phyloP scores from a whole-genome alignment of 352 stramenopile genomes.

The Phytopythium kandeliae region DNA sequence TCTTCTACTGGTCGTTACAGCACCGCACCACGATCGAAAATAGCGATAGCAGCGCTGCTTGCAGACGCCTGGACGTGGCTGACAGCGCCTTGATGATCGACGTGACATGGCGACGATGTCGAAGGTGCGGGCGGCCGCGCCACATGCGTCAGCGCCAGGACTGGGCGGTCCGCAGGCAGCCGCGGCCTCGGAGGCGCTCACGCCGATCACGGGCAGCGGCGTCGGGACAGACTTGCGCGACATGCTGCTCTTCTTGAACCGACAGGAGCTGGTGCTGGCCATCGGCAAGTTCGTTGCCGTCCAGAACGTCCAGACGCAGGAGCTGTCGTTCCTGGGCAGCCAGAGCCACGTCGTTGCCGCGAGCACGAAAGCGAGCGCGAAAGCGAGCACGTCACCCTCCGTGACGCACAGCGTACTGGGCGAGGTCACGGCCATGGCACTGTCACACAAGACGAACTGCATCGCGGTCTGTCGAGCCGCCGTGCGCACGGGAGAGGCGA shows the following conservation, averaged over 20 bases:
- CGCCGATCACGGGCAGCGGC: constrained; percentile 45
- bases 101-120: background rate
- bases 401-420: constrained; percentile 17
- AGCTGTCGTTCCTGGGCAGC: constrained; percentile 41
- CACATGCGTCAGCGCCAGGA: background rate
- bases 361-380: background rate
- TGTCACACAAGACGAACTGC: constrained; percentile 50
- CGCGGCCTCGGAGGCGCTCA: constrained; percentile 12
- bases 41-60: too few species aligned
- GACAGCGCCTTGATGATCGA: background rate
- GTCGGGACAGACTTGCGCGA: constrained; percentile 47
- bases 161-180: background rate
- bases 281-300: constrained; percentile 63
- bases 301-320: constrained; percentile 59
- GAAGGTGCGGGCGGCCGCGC: background rate
- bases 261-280: constrained; percentile 51
- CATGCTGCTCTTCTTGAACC: constrained; percentile 44
- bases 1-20: too few species aligned
- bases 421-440: constrained; percentile 62
- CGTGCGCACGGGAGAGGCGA: constrained; percentile 17
- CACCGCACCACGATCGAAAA: too few species aligned
- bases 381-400: background rate
- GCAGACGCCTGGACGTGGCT: too few species aligned
- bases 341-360: constrained; percentile 6
- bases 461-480: constrained; percentile 50